These are phyloP conservation scores for Curvularia sp. DNA, from an alignment of 2,329 filamentous ascomycete species.

Conservation along the genomic window DNA sequence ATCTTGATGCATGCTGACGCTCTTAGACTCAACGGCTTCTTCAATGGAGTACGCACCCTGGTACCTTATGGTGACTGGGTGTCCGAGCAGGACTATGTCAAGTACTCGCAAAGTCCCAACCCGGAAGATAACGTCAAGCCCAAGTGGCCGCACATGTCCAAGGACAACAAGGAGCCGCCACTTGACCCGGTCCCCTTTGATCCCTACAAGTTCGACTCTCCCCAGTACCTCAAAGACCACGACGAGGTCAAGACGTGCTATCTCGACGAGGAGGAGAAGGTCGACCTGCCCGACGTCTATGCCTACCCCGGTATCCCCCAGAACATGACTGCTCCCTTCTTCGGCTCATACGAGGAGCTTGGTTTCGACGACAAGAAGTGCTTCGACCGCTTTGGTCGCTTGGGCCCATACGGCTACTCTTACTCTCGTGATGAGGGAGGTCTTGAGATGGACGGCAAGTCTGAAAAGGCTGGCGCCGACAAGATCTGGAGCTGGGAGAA, in stretches of 20 bases:
- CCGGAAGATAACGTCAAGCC: slow-evolving; percentile 50
- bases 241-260: slow-evolving; percentile 67
- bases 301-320: slow-evolving; percentile 66
- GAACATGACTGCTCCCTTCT: slow-evolving; percentile 57
- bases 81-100: slow-evolving; percentile 55
- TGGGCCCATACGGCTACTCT: slow-evolving; percentile 60
- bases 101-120: slow-evolving; percentile 49
- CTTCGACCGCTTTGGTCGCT: slow-evolving; percentile 60
- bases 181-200: slow-evolving; percentile 53
- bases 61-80: slow-evolving; percentile 53
- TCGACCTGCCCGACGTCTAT: slow-evolving; percentile 67
- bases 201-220: slow-evolving; percentile 56
- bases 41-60: slow-evolving; percentile 58
- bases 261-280: slow-evolving; percentile 65
- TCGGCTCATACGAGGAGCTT: slow-evolving; percentile 58
- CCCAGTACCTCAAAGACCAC: slow-evolving; percentile 57
- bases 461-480: slow-evolving; percentile 55
- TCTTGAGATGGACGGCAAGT: slow-evolving; percentile 57
- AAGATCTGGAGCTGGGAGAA: slow-evolving; percentile 59
- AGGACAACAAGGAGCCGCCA: slow-evolving; percentile 50
- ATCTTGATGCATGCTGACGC: slow-evolving; percentile 22
- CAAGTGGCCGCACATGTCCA: slow-evolving; percentile 45
- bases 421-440: slow-evolving; percentile 56
- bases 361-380: slow-evolving; percentile 58
- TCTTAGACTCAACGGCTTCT: slow-evolving; percentile 56